Base-by-base conservation (phyloP, 257 asterid genomes). In the Hygrophila difformis region DNA sequence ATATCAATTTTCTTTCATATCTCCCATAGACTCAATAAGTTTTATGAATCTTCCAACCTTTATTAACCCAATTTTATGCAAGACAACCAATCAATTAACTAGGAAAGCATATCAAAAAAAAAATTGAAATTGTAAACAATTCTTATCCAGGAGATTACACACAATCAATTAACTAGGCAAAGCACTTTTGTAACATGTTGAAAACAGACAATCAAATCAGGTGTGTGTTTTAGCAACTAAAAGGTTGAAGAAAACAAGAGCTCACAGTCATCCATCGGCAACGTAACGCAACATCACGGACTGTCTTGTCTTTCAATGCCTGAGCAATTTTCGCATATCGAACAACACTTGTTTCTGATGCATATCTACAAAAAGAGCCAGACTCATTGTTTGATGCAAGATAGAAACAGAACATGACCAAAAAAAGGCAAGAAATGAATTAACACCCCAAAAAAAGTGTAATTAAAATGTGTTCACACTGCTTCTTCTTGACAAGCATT, bases 241-340 rank as follows among this genome's bases (percentile, higher is more conserved):
- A 40, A 33, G 38, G 14, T 3, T 3, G 10, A 18, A 40, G 18
- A 16, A 13, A 42, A 29, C 6, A 31, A 51, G 39, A 53, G 63
- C 97, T 84, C 70, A 88, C 97, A 15, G 52, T 84, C 94, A 88
- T 84, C 95, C 95, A 84, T 75, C 94, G 81, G 74, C 88, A 76
- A 11, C 95, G 89, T 51, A 88, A 60, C 37, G 97, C 97, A 45
- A 84, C 87, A 68, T 88, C 97, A 33, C 97, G 95, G 57, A 79
- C 95, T 36, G 97, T 88, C 75, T 88, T 88, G 52, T 81, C 94
- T 60, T 64, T 67, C 45, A 88, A 61, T 16, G 73, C 76, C 71
- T 54, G 79, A 23, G 97, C 77, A 56, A 84, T 84, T 71, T 67
- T 84, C 18, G 95, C 89, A 76, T 78, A 84, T 34, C 87, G 79